Evolutionary conservation across 352 stramenopile genomes (phyloP).

Genomic region (Globisporangium recalcitrans): DNA sequence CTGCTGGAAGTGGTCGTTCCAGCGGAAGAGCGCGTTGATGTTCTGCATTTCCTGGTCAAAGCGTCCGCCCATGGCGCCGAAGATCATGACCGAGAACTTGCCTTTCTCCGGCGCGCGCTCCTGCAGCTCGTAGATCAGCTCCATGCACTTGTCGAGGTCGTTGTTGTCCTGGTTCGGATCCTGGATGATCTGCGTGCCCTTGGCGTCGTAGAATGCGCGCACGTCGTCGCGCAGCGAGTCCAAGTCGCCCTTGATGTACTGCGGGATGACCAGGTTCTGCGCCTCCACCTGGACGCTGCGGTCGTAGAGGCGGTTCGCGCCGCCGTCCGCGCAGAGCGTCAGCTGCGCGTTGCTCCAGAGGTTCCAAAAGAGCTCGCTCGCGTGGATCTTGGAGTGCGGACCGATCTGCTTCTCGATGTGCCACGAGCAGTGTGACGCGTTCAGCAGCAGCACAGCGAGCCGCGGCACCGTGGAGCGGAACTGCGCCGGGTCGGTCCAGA

Average conservation of each 20-base stretch:
- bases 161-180: constrained; percentile 90
- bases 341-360: constrained; percentile 61
- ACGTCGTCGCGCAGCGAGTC: constrained; percentile 91
- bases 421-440: constrained; percentile 44
- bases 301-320: constrained; percentile 93
- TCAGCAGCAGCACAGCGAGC: constrained; percentile 62
- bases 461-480: constrained; percentile 24
- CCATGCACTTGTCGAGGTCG: constrained; percentile 92
- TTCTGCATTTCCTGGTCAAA: constrained; percentile 98
- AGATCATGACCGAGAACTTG: constrained; percentile 81
- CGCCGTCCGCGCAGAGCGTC: constrained; percentile 92
- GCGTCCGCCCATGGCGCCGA: constrained; percentile 93
- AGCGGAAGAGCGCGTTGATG: constrained; percentile 91
- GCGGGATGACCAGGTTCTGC: constrained; percentile 51
- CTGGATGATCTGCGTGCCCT: constrained; percentile 57
- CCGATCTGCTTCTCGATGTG: constrained; percentile 21
- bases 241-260: constrained; percentile 94
- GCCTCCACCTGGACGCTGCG: constrained; percentile 32
- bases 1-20: constrained; percentile 69
- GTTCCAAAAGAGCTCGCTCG: constrained; percentile 57
- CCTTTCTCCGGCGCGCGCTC: constrained; percentile 12
- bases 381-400: constrained; percentile 20
- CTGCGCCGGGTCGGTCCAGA: constrained; percentile 39
- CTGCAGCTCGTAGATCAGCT: constrained; percentile 51
- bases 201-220: constrained; percentile 72